Evolutionary conservation across 805 yeast genomes (phyloP).

Genomic region (Citeromyces nyonsensis): DNA sequence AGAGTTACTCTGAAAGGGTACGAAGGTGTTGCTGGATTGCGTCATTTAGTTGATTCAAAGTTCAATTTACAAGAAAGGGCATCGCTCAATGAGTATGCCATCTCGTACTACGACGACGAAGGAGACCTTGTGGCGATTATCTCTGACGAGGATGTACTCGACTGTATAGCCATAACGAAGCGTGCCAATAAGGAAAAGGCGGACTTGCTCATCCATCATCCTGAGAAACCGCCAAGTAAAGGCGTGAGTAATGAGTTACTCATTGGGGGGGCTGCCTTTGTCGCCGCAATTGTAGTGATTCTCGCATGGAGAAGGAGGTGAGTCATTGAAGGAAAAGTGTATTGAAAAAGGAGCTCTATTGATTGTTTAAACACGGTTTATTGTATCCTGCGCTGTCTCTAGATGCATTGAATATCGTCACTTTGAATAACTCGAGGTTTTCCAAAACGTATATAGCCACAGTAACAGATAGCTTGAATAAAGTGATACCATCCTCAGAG

Average conservation of each 20-base stretch:
- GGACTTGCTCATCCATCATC: conserved; percentile 59
- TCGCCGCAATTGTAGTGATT: conserved; percentile 38
- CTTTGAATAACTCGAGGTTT: too few species aligned
- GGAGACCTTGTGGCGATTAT: conserved; percentile 71
- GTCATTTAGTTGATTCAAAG: conserved; percentile 24
- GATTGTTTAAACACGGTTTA: background rate
- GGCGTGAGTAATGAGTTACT: conserved; percentile 48
- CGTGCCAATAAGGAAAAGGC: conserved; percentile 39
- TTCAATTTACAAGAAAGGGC: conserved; percentile 20
- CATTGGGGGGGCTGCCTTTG: conserved; percentile 47
- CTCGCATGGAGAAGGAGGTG: conserved; percentile 32
- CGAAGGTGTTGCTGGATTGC: conserved; percentile 36
- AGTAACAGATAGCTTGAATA: too few species aligned
- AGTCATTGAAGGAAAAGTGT: background rate
- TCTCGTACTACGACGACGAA: conserved; percentile 74
- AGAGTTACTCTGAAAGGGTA: conserved; percentile 42
- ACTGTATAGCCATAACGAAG: conserved; percentile 48
- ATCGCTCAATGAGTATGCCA: conserved; percentile 25
- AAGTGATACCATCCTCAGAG: too few species aligned
- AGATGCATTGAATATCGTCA: too few species aligned
- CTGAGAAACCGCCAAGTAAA: conserved; percentile 24
- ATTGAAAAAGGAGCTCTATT: too few species aligned
- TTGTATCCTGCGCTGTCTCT: too few species aligned
- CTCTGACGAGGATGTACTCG: conserved; percentile 54
- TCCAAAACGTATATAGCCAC: too few species aligned